These are phyloP conservation scores for Gymnopilus junonius DNA, from an alignment of 768 basidiomycete species.

Conservation along the genomic window DNA sequence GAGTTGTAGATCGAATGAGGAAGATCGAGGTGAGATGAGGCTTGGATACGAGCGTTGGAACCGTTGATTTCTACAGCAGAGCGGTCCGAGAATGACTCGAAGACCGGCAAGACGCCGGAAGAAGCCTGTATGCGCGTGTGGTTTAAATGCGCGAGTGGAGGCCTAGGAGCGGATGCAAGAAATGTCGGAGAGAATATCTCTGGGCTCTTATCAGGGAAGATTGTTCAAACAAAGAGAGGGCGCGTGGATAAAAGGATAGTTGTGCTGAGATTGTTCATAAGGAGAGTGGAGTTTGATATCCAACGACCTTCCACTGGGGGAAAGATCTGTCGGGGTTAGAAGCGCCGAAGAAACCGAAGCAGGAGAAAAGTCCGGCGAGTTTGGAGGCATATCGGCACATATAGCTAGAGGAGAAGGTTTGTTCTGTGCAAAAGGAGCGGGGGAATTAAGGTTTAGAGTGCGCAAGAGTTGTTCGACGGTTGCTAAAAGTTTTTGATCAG, in stretches of 20 bases:
- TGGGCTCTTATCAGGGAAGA: conserved; percentile 28
- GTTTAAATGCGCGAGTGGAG: conserved; percentile 27
- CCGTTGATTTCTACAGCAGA: conserved; percentile 38
- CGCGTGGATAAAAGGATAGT: conserved; percentile 48
- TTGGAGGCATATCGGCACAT: conserved; percentile 50
- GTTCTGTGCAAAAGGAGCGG: conserved; percentile 49
- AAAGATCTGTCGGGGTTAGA: conserved; percentile 75
- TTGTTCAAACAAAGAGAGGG: conserved; percentile 47
- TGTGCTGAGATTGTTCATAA: conserved; percentile 50
- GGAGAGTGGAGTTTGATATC: conserved; percentile 58
- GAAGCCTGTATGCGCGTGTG: conserved; percentile 24
- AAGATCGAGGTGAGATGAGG: conserved; percentile 25
- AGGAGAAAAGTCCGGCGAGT: conserved; percentile 74
- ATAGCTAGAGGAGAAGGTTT: conserved; percentile 47
- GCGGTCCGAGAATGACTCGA: conserved; percentile 58
- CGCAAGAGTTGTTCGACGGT: conserved; percentile 78
- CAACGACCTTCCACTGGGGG: conserved; percentile 61
- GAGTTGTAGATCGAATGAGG: conserved; percentile 35
- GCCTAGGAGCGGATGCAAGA: conserved; percentile 21
- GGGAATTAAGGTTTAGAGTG: conserved; percentile 80
- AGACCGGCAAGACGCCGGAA: conserved; percentile 36
- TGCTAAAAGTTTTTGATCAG: conserved; percentile 23
- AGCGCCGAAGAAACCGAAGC: conserved; percentile 73
- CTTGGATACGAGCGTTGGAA: conserved; percentile 24
- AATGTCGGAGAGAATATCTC: conserved; percentile 24